These are phyloP conservation scores for Spathaspora hagerdaliae DNA, from an alignment of 805 yeast genomes.

Conservation along the genomic window DNA sequence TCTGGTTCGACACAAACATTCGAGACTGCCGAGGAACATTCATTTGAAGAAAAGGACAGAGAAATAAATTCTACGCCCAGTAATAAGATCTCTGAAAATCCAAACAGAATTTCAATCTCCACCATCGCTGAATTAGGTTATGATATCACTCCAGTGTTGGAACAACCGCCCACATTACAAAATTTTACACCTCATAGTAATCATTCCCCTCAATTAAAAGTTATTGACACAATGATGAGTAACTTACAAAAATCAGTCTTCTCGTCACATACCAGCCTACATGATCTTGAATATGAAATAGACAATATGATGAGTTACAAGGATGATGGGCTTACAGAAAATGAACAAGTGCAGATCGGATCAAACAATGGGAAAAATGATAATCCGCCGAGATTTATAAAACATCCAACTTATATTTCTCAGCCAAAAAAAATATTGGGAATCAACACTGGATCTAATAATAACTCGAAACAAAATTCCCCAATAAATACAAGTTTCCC, in stretches of 20 bases:
- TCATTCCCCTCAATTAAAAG: constrained; percentile 8
- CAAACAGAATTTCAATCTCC: constrained; percentile 12
- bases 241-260: not conserved
- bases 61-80: too few species aligned
- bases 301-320: not conserved
- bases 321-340: not conserved
- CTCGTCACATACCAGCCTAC: too few species aligned
- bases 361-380: not conserved
- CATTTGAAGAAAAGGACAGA: constrained; percentile 3
- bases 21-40: constrained; percentile 19
- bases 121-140: constrained; percentile 19
- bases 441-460: not conserved
- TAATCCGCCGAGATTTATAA: constrained; percentile 1
- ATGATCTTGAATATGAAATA: not conserved
- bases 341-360: not conserved
- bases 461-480: too few species aligned
- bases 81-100: too few species aligned
- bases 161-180: constrained; percentile 22
- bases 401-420: not conserved
- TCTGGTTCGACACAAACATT: constrained; percentile 21
- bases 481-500: not conserved
- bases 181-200: constrained; percentile 13
- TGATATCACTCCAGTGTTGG: constrained; percentile 21
- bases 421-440: not conserved
- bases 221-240: constrained; percentile 1